Base-by-base conservation (phyloP, 2,329 filamentous ascomycete species). In the Leptographium procerum region DNA sequence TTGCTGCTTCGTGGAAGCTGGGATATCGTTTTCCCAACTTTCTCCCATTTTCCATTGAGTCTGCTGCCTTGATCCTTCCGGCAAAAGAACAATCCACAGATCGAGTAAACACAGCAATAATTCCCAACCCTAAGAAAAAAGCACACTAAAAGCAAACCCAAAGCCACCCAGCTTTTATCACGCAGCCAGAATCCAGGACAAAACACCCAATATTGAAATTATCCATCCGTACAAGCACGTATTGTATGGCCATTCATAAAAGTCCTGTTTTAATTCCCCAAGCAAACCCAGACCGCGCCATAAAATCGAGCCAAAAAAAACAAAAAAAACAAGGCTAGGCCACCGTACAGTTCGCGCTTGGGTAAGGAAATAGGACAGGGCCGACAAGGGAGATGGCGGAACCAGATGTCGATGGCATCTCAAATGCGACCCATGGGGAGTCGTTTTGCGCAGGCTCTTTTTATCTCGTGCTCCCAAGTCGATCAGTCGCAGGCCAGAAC, bases 401-500 rank as follows among this genome's bases (percentile, higher is more conserved):
- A 19, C 14, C 36, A 19, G n/a, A n/a, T n/a, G n/a, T n/a, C n/a
- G n/a, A n/a, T n/a, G n/a, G n/a, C n/a, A n/a, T n/a, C n/a, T n/a
- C n/a, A 22, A 16, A 43, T 19, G 40, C 36, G 31, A 10, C 31
- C 10, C 6, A 33, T 33, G 31, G 31, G 10, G 10, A 33, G 31
- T 10, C 10, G 31, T 33, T 16, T 5, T n/a, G n/a, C n/a, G n/a
- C n/a, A n/a, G n/a, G n/a, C n/a, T n/a, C n/a, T n/a, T n/a, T n/a
- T 6, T 43, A 5, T 43, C 40, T 9, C 19, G 16, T 19, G 13
- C 36, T 40, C 29, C 31, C 14, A 26, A 24, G 26, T 33, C n/a
- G 26, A 11, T 51, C 50, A 59, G 14, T 29, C 40, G n/a, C n/a
- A 69, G 19, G 72, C 68, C 52, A 74, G 52, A 24, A 80, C 67